Percentiles rank a stretch among this genome's conserved stretches.
These are phyloP conservation scores for Sarocladium oryzae DNA, from an alignment of 2,329 filamentous ascomycete genomes.

Conservation along the genomic window DNA sequence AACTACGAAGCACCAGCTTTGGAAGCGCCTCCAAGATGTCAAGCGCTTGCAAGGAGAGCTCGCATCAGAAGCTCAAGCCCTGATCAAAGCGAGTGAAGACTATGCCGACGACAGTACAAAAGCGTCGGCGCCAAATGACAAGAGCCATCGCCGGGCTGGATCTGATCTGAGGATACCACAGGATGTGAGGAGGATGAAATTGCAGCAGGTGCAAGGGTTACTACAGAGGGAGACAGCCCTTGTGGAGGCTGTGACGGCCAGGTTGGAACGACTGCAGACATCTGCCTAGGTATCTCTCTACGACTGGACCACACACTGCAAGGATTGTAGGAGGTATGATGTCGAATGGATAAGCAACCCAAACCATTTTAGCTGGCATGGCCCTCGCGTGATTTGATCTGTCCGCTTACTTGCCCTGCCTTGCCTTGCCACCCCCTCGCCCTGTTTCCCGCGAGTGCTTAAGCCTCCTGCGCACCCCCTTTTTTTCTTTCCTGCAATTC, in stretches of 20 bases:
- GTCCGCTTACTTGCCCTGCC: no score
- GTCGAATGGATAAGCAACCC: no score
- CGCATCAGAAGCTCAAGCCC: constrained; percentile 41
- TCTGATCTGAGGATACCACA: constrained; percentile 48
- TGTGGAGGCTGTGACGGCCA: constrained; percentile 58
- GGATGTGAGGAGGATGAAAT: constrained; percentile 55
- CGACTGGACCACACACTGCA: neutral
- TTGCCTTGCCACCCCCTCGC: no score
- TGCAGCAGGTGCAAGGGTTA: constrained; percentile 56
- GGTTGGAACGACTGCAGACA: constrained; percentile 52
- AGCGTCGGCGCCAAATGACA: constrained; percentile 14
- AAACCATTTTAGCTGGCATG: no score
- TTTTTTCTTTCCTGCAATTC: no score
- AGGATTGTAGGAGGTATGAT: neutral
- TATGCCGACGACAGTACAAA: constrained; percentile 40
- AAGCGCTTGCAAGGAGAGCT: constrained; percentile 47
- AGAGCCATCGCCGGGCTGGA: constrained; percentile 17
- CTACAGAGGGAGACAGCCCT: constrained; percentile 61
- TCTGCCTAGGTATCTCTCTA: constrained; percentile 19
- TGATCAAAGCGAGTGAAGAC: constrained; percentile 46
- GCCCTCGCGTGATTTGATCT: no score
- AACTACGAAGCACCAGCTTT: constrained; percentile 37
- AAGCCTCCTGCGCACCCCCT: no score
- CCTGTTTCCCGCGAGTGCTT: no score
- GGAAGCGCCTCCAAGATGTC: constrained; percentile 52